Base-by-base conservation (phyloP, 2,329 filamentous ascomycete genomes). In the Trichoderma semiorbis region DNA sequence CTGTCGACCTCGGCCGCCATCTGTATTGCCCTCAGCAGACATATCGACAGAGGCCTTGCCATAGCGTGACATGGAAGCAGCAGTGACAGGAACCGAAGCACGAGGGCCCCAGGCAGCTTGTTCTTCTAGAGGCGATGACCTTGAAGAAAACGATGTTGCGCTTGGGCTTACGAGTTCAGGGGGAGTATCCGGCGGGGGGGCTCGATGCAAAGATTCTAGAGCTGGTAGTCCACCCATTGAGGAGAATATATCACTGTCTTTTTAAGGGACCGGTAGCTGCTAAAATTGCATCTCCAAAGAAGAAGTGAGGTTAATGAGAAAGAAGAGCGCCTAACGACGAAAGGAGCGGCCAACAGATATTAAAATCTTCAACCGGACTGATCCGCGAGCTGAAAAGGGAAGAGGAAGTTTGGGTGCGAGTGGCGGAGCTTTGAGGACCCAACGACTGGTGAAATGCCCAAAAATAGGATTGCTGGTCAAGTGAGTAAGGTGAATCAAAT, bases 171-270 rank as follows among this genome's bases (percentile, higher is more conserved):
- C 82, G 77, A 87, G 79, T 76, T 87, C 87, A 71, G 86, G 86
- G 73, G 87, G 86, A 74, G 86, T 88, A 76, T 86, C 83, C 77
- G 86, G 86, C 74, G 84, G 80, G 78, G 83, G 81, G 79, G 85
- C 83, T 77, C 83, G 85, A 78, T 83, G 84, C 78, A 84, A 83
- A 79, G 84, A 81, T 78, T 88, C 85, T 78, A 85, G 77, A 75
- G 79, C 81, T 78, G 85, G 80, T 84, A 85, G 78, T 82, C 86
- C 84, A 82, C 86, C 87, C 87, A 89, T 89, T 86, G 86, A 83
- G 79, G 83, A 76, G 75, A 77, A 72, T 65, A 50, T 21, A 24
- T 21, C 36, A 34, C 47, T 61, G 53, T 50, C 26, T n/a, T 57
- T 68, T 61, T 64, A 32, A 14, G 43, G 39, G 21, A 39, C 47